Evolutionary conservation across 306 rosid species (phyloP), one percentile per base, ranked within the genome.

Genomic region (Begonia masoniana): DNA sequence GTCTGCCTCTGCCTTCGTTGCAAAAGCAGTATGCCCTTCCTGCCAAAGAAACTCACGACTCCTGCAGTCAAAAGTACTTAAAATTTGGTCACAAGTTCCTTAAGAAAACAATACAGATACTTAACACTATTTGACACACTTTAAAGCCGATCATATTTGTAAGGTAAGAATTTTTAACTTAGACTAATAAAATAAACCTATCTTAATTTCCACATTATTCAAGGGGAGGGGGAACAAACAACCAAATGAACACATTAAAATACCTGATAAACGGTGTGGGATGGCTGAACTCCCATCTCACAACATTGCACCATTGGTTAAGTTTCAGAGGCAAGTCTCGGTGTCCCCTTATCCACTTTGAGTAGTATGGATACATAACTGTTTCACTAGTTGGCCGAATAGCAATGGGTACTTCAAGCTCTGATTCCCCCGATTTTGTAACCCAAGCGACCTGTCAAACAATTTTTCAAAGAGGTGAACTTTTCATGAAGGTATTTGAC

Each of bases 1-100:
- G 77, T 86, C 94, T 31, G 99, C 99, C 64, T 92, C 99, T 46
- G 60, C 84, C 71, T 92, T 75, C 14, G 96, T 77, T 12, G 96
- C 96, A 79, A 92, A 86, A 54, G 99, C 99, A 52, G 99, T 86
- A 67, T 92, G 99, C 52, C 99, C 99, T 81, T 92, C 99, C 73
- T 92, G 99, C 99, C 99, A 92, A 71, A 92, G 99, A 72, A 86
- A 92, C 71, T 92, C 99, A 11, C 99, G 94, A 62, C 96, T 92
- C 96, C 96, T 92, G 71, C 66, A 71, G 54, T 31, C 50, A 51
- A 13, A 31, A 17, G 39, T 1, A 31, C 7, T 31, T 31, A 31
- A 31, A 31, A 31, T 31, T 7, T 31, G 39, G 39, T 31, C 39
- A 31, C 8, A 31, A 31, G 39, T 31, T 31, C 39, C 35, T 26